Percentiles rank a stretch among this genome's conserved stretches.
Evolutionary conservation across 805 yeast genomes (phyloP).

Genomic region (Lipomyces lipofer): DNA sequence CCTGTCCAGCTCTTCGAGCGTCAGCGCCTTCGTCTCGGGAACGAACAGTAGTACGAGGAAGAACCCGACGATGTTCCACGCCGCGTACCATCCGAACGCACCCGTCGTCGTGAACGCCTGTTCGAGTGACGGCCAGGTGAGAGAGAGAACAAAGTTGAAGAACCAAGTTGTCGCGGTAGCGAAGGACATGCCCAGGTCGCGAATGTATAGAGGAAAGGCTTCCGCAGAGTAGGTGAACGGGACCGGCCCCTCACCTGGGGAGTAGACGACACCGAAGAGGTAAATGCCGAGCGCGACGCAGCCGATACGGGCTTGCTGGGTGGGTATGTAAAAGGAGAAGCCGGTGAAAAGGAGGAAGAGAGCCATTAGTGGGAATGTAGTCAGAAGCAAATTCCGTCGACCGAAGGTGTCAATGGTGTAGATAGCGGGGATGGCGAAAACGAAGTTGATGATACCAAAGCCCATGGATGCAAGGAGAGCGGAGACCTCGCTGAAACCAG

Average conservation of each 20-base stretch:
- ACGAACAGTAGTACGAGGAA: conserved; percentile 52
- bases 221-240: conserved; percentile 89
- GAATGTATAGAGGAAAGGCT: conserved; percentile 72
- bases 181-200: conserved; percentile 78
- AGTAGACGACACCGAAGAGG: conserved; percentile 68
- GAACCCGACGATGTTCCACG: conserved; percentile 77
- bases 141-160: conserved; percentile 59
- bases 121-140: conserved; percentile 76
- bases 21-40: conserved; percentile 65
- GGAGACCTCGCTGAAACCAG: conserved; percentile 61
- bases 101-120: conserved; percentile 73
- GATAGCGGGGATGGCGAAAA: conserved; percentile 81
- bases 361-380: conserved; percentile 62
- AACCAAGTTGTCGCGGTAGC: conserved; percentile 65
- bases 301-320: conserved; percentile 55
- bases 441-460: conserved; percentile 75
- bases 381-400: conserved; percentile 58
- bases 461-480: conserved; percentile 84
- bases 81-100: conserved; percentile 87
- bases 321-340: conserved; percentile 69
- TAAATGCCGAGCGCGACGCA: conserved; percentile 73
- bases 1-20: conserved; percentile 56
- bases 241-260: conserved; percentile 86
- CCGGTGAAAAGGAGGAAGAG: conserved; percentile 52
- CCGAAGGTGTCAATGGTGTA: conserved; percentile 78